phyloP scores from a whole-genome alignment of 2,329 filamentous ascomycete species.

The Diaporthe ilicicola region DNA sequence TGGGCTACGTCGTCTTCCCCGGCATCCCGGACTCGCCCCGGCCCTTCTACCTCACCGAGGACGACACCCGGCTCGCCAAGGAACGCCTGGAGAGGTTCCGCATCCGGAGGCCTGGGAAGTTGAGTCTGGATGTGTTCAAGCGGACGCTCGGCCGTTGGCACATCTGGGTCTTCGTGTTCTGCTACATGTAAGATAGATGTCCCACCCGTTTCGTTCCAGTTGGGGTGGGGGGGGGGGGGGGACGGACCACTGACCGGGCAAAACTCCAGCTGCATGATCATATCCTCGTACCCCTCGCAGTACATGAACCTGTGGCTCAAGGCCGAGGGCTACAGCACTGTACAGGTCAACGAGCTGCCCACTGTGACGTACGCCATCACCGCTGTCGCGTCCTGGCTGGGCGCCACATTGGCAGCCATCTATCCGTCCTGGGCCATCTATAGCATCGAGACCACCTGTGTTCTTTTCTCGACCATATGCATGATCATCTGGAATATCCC shows the following conservation, averaged over 20 bases:
- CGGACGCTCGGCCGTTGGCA: conserved; percentile 58
- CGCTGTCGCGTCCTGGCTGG: conserved; percentile 57
- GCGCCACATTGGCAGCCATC: conserved; percentile 58
- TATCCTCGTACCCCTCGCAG: conserved; percentile 52
- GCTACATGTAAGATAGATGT: conserved; percentile 55
- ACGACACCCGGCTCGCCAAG: conserved; percentile 48
- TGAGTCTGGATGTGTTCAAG: conserved; percentile 53
- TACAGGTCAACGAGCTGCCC: conserved; percentile 58
- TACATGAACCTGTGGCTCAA: conserved; percentile 65
- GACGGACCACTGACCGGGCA: background rate
- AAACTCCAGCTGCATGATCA: conserved; percentile 49
- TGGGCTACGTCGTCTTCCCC: conserved; percentile 57
- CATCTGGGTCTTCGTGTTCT: conserved; percentile 57
- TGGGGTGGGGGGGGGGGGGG: too few species aligned
- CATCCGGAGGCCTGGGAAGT: conserved; percentile 48
- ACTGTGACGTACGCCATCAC: conserved; percentile 57
- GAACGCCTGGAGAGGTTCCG: conserved; percentile 41
- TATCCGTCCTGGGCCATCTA: conserved; percentile 60
- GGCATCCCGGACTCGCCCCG: conserved; percentile 50
- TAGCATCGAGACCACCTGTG: conserved; percentile 48
- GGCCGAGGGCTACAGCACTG: conserved; percentile 54
- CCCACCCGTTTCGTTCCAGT: too few species aligned
- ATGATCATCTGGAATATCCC: conserved; percentile 61
- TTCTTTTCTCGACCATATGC: conserved; percentile 53
- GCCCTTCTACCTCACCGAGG: conserved; percentile 46